Base-by-base conservation (phyloP, 2,329 filamentous ascomycete genomes). In the Trichoderma sp. region DNA sequence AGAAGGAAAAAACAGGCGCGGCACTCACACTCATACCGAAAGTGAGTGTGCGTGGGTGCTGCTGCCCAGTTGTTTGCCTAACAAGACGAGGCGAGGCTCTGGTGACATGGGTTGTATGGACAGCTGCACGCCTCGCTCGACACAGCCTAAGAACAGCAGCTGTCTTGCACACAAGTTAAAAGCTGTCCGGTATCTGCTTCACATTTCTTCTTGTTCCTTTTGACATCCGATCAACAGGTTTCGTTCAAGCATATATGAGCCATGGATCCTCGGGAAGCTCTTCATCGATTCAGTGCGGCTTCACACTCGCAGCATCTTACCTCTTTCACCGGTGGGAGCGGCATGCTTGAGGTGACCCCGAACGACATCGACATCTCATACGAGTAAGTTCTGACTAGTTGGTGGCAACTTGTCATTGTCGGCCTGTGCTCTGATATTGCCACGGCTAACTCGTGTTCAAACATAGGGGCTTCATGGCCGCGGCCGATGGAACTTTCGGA, bases 351-450 rank as follows among this genome's bases (percentile, higher is more conserved):
- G 9, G 9, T 4, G 17, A 30, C 41, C 19, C 4, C 50, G 14
- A 47, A 21, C 15, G 60, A 63, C 26, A 12, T 2, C 15, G 60
- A 63, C 26, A 12, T 2, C 19, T 63, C 60, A 12, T 55, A 39
- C 14, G 7, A 41, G 60, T 63, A 63, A 54, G 60, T 43, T 55
- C 41, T 63, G 41, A 62, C 59, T 61, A 61, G 58, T 19, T 50
- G 41, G 41, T 63, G 60, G 50, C 60, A 28, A 54, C 34, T 41
- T 15, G 5, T n/a, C 45, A 17, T 45, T 21, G n/a, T 21, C 15
- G n/a, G 39, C 21, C 52, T 47, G 48, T 34, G 21, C 43, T 24
- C 50, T 21, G n/a, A 44, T 34, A 39, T 39, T 39, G 41, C 50
- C 41, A 54, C 21, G 28, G 30, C 60, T 55, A 44, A 55, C 50